A percentile compares a stretch with the other conserved stretches of the same genome.
phyloP scores from a whole-genome alignment of 106 monocot species.

The Alisma plantagoaquatica region DNA sequence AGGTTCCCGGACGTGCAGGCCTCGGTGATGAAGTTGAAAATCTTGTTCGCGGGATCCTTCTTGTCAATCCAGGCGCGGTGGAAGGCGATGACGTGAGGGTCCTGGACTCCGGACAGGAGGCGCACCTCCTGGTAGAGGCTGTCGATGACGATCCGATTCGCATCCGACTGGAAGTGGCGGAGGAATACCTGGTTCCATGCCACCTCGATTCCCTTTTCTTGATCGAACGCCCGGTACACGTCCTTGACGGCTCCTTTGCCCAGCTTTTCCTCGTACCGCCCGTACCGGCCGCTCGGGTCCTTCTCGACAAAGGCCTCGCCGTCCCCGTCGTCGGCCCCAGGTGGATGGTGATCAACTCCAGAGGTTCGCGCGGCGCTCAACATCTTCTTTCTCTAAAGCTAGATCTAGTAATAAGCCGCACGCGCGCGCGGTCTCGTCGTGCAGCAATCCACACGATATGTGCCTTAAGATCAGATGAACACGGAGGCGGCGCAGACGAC shows the following conservation, averaged over 20 bases:
- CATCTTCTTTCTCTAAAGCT: no score
- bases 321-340: conserved; percentile 23
- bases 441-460: no score
- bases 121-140: conserved; percentile 55
- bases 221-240: conserved; percentile 85
- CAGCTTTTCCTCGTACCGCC: conserved; percentile 57
- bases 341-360: no score
- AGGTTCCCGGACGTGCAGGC: conserved; percentile 78
- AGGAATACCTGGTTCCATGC: conserved; percentile 86
- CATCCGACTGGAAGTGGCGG: conserved; percentile 18
- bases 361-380: no score
- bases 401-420: no score
- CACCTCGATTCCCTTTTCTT: conserved; percentile 75
- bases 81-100: conserved; percentile 57
- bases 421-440: no score
- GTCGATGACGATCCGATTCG: conserved; percentile 25
- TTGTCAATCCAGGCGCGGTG: conserved; percentile 44
- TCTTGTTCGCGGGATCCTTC: conserved; percentile 18
- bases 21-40: conserved; percentile 91
- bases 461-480: no score
- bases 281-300: conserved; percentile 75
- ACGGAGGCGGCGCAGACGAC: no score
- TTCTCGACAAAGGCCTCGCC: conserved; percentile 78
- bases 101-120: conserved; percentile 44
- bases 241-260: conserved; percentile 64